Base-by-base conservation (phyloP, 148 eudicot species). In the Arbutus unedo region DNA sequence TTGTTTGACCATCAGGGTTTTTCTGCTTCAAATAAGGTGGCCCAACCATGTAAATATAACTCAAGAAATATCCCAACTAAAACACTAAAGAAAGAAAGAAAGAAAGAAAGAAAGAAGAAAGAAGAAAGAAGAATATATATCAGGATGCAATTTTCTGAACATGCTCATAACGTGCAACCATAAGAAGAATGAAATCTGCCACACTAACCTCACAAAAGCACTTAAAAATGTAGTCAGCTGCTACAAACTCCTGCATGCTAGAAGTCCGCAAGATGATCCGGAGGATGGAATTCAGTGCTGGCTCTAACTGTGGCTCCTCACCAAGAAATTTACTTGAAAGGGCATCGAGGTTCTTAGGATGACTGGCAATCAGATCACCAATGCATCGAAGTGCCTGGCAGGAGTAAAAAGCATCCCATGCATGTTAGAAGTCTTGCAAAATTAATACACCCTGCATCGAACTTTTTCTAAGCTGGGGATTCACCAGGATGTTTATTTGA, bases 141-240 rank as follows among this genome's bases (percentile, higher is more conserved):
- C 31, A 74, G 59, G 67, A 79, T 59, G 13, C 15, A 76, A 54
- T 54, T 53, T n/a, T 73, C 38, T 64, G 60, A 56, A 56, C 60
- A 41, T 31, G 19, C 44, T 59, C 62, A 11, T 73, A 38, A 55
- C 25, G 78, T 16, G 10, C 47, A 67, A 25, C 8, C 67, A 53
- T 16, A 85, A 74, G 79, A 41, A 78, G 51, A 54, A 48, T 3
- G 3, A 51, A 51, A 59, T 55, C 31, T 48, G 53, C 72, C 19
- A 38, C 41, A 82, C 89, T 25, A 76, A 96, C 99, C 99, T 96
- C 94, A 87, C 99, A 96, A 59, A 90, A 94, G 90, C 91, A 87
- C 91, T 92, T 90, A 86, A 96, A 92, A 84, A 94, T 88, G 86
- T 89, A 86, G 86, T 96, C 99, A 55, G 99, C 99, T 82, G 98